These are phyloP conservation scores for Fagopyrum tataricum DNA, from an alignment of 148 eudicot species.

Conservation along the genomic window DNA sequence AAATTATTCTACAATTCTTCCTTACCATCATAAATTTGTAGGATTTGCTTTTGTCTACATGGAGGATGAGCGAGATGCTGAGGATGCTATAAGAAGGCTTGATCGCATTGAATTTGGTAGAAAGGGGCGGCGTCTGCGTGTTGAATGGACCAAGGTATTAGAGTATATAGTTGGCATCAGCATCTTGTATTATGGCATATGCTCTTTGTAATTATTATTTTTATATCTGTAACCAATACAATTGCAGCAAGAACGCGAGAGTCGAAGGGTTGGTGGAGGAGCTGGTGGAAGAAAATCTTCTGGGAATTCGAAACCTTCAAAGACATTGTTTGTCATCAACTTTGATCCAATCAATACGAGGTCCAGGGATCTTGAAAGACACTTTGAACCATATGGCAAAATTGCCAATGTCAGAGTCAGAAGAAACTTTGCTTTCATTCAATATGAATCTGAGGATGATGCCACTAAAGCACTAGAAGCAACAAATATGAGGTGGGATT, in stretches of 20 bases:
- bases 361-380: slow-evolving; percentile 69
- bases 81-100: slow-evolving; percentile 62
- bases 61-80: slow-evolving; percentile 88
- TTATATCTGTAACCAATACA: not conserved
- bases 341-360: slow-evolving; percentile 62
- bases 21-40: slow-evolving; percentile 25
- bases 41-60: slow-evolving; percentile 85
- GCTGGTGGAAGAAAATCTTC: slow-evolving; percentile 41
- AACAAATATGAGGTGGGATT: slow-evolving; percentile 54
- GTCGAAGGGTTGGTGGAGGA: slow-evolving; percentile 44
- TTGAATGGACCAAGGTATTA: slow-evolving; percentile 89
- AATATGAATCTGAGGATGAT: slow-evolving; percentile 70
- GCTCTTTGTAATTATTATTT: not conserved
- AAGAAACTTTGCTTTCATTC: slow-evolving; percentile 70
- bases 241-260: slow-evolving; percentile 80
- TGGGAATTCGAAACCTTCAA: slow-evolving; percentile 58
- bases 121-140: slow-evolving; percentile 69
- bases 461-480: slow-evolving; percentile 70
- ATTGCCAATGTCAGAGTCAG: slow-evolving; percentile 61
- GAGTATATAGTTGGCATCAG: not conserved
- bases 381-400: slow-evolving; percentile 69
- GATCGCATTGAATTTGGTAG: slow-evolving; percentile 72
- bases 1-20: slow-evolving; percentile 21
- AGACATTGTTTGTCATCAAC: slow-evolving; percentile 75
- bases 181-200: not conserved